Percentiles rank a stretch among this genome's conserved stretches.
Conservation (phyloP, 371 early-diverging fungal genomes). For the Rhizopus stolonifer region DNA sequence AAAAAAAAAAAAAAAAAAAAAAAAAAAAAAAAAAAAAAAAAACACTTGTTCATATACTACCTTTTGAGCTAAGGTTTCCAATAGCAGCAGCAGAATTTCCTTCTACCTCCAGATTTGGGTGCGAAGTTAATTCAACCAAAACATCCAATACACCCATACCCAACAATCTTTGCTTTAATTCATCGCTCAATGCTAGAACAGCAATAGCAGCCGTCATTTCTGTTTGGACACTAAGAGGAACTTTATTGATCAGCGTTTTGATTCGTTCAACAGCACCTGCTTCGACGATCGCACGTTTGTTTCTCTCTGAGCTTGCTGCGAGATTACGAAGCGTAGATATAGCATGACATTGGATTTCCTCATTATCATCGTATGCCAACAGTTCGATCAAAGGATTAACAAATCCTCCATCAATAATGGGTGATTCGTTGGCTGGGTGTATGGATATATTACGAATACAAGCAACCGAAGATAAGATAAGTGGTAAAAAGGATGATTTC, state of each 20-base stretch:
- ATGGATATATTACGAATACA: slow-evolving; percentile 93
- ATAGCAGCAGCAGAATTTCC: slow-evolving; percentile 86
- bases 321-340: slow-evolving; percentile 86
- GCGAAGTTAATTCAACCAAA: slow-evolving; percentile 73
- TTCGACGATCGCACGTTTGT: slow-evolving; percentile 77
- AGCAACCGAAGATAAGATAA: slow-evolving; percentile 86
- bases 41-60: slow-evolving; percentile 30
- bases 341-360: slow-evolving; percentile 87
- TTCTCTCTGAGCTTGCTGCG: slow-evolving; percentile 80
- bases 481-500: slow-evolving; percentile 74
- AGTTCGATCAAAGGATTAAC: slow-evolving; percentile 74
- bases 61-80: slow-evolving; percentile 78
- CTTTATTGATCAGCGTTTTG: slow-evolving; percentile 58
- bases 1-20: too few species aligned
- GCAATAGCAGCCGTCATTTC: slow-evolving; percentile 91
- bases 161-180: slow-evolving; percentile 71
- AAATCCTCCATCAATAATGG: slow-evolving; percentile 83
- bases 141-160: slow-evolving; percentile 65
- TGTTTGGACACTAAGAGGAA: slow-evolving; percentile 67
- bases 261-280: slow-evolving; percentile 82
- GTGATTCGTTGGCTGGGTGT: slow-evolving; percentile 82
- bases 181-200: slow-evolving; percentile 82
- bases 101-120: slow-evolving; percentile 65
- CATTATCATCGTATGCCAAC: slow-evolving; percentile 71
- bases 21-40: too few species aligned